Percentiles rank a stretch among this genome's conserved stretches.
These are phyloP conservation scores for Chaetomiaceae sp. DNA, from an alignment of 2,329 filamentous ascomycete genomes.

Conservation along the genomic window DNA sequence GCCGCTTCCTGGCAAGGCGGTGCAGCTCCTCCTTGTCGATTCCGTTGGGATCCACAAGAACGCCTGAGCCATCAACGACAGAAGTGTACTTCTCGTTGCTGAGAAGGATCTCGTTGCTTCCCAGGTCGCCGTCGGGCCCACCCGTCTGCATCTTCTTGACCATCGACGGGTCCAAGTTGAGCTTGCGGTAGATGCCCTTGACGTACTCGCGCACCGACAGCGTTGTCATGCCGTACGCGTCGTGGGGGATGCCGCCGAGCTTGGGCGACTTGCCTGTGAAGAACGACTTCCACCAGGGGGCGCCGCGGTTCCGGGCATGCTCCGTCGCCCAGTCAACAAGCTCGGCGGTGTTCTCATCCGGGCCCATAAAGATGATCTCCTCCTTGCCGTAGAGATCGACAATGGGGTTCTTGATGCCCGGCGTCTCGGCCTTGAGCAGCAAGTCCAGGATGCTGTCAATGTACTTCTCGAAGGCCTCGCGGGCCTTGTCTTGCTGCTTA, in stretches of 20 bases:
- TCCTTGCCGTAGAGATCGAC: constrained; percentile 92
- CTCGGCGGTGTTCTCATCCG: constrained; percentile 97
- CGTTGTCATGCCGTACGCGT: constrained; percentile 96
- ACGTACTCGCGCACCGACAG: constrained; percentile 95
- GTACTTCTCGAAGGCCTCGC: constrained; percentile 97
- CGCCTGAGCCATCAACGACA: constrained; percentile 94
- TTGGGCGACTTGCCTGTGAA: constrained; percentile 98
- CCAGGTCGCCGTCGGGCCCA: constrained; percentile 91
- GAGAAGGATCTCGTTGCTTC: constrained; percentile 95
- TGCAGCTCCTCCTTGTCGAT: constrained; percentile 78
- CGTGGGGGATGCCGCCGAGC: constrained; percentile 93
- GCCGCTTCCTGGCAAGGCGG: constrained; percentile 77
- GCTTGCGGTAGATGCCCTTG: constrained; percentile 93
- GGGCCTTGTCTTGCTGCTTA: constrained; percentile 87
- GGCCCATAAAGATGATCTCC: constrained; percentile 97
- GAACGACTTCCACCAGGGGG: constrained; percentile 99
- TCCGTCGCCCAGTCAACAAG: constrained; percentile 98
- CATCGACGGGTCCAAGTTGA: constrained; percentile 77
- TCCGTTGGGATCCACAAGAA: constrained; percentile 88
- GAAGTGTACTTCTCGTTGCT: constrained; percentile 93
- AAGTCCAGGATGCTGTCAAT: constrained; percentile 98
- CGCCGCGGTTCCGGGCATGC: constrained; percentile 80
- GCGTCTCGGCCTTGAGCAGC: constrained; percentile 80
- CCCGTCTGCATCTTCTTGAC: constrained; percentile 96
- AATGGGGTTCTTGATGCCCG: constrained; percentile 97